Conservation (phyloP, 371 early-diverging fungal genomes). For the Haplosporangium sp. region DNA sequence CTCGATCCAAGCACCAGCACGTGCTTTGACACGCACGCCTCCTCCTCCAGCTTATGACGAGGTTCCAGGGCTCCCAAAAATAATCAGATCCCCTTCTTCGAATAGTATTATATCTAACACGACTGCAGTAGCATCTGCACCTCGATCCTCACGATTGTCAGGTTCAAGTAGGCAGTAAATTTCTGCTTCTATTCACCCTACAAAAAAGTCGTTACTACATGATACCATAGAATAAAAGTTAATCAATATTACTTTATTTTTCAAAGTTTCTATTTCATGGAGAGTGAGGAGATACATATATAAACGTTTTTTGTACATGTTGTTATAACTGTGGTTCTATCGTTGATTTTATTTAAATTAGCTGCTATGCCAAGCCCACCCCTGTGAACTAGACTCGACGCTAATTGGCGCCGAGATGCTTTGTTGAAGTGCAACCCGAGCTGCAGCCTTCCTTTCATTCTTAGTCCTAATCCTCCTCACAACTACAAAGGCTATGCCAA, state of each 20-base stretch:
- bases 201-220: too few species aligned
- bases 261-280: too few species aligned
- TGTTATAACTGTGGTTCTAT: not conserved
- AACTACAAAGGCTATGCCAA: slow-evolving; percentile 38
- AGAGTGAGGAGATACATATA: not conserved
- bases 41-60: slow-evolving; percentile 11
- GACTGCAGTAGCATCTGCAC: not conserved
- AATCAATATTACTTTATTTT: too few species aligned
- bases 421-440: slow-evolving; percentile 4
- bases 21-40: slow-evolving; percentile 3
- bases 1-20: slow-evolving; percentile 11
- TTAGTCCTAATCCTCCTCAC: slow-evolving; percentile 15
- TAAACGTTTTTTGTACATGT: too few species aligned
- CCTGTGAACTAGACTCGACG: slow-evolving; percentile 25
- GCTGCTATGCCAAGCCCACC: slow-evolving; percentile 40
- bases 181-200: not conserved
- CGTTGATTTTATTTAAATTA: not conserved
- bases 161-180: not conserved
- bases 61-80: not conserved
- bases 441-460: slow-evolving; percentile 22
- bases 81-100: not conserved
- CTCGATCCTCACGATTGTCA: not conserved
- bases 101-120: not conserved
- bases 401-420: slow-evolving; percentile 39
- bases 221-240: too few species aligned